Percentiles rank a stretch among this genome's conserved stretches.
phyloP scores from a whole-genome alignment of 192 early-diverging fungal species.

The Backusella westeae region DNA sequence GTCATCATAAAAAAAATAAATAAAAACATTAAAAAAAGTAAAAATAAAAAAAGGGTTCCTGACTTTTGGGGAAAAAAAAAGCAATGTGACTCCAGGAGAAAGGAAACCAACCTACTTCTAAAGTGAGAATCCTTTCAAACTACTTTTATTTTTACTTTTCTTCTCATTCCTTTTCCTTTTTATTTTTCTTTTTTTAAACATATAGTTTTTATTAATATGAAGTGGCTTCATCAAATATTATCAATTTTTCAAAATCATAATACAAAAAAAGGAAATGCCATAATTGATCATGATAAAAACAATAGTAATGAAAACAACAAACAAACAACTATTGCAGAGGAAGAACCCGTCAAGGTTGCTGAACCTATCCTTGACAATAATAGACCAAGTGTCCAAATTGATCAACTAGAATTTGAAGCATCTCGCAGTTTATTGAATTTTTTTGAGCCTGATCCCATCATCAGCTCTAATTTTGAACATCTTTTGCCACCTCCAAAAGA shows the following conservation, averaged over 20 bases:
- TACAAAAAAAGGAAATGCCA: background rate
- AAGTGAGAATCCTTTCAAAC: background rate
- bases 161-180: background rate
- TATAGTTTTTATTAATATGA: background rate
- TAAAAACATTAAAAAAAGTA: background rate
- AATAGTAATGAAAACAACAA: background rate
- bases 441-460: background rate
- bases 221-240: background rate
- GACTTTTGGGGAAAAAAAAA: background rate
- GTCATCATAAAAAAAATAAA: background rate
- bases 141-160: background rate
- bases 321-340: background rate
- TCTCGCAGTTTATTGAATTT: background rate
- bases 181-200: background rate
- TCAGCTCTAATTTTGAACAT: background rate
- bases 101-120: background rate
- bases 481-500: slow-evolving; percentile 3
- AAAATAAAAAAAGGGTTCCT: background rate
- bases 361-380: background rate
- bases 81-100: slow-evolving; percentile 9
- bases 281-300: background rate
- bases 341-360: background rate
- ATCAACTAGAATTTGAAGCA: slow-evolving; percentile 1
- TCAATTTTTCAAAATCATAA: background rate
- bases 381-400: background rate